A percentile compares a stretch with the other conserved stretches of the same genome.
Conservation (phyloP, 78 protist species). For the Emiliania huxleyi region DNA sequence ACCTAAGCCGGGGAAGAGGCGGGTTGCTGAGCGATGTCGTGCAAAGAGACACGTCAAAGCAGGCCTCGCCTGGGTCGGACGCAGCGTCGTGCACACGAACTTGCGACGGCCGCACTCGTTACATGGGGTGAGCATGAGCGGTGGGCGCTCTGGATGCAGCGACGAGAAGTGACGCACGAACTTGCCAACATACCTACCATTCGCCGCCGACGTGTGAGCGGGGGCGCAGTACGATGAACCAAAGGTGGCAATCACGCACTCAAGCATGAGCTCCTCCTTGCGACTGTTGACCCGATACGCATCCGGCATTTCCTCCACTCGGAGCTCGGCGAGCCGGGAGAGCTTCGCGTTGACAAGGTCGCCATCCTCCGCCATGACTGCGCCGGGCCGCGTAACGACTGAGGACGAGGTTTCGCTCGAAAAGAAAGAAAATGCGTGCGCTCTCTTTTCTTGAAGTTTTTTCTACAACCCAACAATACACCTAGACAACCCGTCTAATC, state of each 20-base stretch:
- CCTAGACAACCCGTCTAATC: too few species aligned
- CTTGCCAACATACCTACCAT: neutral
- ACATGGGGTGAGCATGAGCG: conserved; percentile 24
- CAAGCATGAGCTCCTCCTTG: neutral
- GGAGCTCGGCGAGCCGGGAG: neutral
- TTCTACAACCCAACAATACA: too few species aligned
- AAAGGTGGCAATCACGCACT: neutral
- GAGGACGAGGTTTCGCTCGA: too few species aligned
- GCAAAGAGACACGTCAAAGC: neutral
- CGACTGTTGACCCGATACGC: neutral
- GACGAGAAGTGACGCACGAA: neutral
- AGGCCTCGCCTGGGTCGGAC: conserved; percentile 57
- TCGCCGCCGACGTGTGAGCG: too few species aligned
- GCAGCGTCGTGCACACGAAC: conserved; percentile 57
- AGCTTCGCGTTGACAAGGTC: neutral
- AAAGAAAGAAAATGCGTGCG: too few species aligned
- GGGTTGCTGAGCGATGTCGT: neutral
- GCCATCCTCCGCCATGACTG: too few species aligned
- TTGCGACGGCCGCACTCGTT: conserved; percentile 51
- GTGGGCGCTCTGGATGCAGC: neutral
- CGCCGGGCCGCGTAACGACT: too few species aligned
- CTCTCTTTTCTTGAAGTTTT: too few species aligned
- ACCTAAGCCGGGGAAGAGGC: conserved; percentile 11
- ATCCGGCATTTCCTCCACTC: neutral
- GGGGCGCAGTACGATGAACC: neutral